These are phyloP conservation scores for Solanum pinnatisectum DNA, from an alignment of 257 asterid genomes.

Conservation along the genomic window DNA sequence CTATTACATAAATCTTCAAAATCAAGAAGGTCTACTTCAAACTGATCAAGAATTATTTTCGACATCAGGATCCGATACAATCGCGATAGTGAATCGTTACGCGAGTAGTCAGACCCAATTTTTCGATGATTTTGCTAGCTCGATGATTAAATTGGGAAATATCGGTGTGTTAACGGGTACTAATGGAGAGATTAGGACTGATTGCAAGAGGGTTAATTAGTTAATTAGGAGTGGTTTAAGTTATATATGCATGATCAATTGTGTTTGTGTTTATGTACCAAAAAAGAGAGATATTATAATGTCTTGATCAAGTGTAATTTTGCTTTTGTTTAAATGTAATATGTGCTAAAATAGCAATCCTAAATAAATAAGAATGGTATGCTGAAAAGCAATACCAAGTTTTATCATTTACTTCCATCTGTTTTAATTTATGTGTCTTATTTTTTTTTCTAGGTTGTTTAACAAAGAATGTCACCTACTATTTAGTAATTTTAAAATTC, in stretches of 20 bases:
- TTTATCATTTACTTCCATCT: not conserved
- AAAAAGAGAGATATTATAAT: not conserved
- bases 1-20: conserved; percentile 50
- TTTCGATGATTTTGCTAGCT: conserved; percentile 44
- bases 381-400: not conserved
- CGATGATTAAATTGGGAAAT: conserved; percentile 73
- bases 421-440: not conserved
- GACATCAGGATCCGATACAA: conserved; percentile 16
- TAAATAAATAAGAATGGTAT: not conserved
- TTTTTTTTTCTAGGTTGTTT: not conserved
- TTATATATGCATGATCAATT: not conserved
- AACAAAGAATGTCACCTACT: not conserved
- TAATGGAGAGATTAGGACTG: conserved; percentile 51
- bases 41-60: conserved; percentile 58
- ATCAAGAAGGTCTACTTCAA: conserved; percentile 48
- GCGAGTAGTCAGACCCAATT: conserved; percentile 28
- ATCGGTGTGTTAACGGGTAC: conserved; percentile 45
- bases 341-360: not conserved
- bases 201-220: conserved; percentile 55
- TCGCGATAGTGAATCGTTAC: conserved; percentile 42
- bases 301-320: not conserved
- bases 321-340: not conserved
- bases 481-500: too few species aligned
- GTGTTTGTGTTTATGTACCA: not conserved
- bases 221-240: not conserved